Percentiles rank a stretch among this genome's conserved stretches.
phyloP scores from a whole-genome alignment of 495 filamentous ascomycete species.

The Podospora appendiculata region DNA sequence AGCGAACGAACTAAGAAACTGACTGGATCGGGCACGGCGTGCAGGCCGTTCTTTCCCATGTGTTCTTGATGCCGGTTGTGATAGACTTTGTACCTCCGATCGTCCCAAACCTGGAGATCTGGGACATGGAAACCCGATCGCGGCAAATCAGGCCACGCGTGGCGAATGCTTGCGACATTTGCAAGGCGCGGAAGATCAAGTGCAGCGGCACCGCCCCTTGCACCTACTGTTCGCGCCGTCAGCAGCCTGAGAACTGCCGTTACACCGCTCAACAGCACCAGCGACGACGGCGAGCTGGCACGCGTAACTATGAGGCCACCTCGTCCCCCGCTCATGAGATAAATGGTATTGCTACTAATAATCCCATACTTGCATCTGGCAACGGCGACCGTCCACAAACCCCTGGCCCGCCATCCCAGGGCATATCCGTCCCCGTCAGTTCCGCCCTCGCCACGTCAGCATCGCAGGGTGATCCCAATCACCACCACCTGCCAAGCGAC shows the following conservation, averaged over 20 bases:
- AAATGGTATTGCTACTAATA: too few relatives aligned
- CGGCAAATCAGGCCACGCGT: constrained; percentile 22
- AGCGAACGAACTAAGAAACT: too few relatives aligned
- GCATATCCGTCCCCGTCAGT: not conserved
- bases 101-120: not conserved
- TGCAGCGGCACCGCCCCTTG: constrained; percentile 31
- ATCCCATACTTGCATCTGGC: too few relatives aligned
- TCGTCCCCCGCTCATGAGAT: not conserved
- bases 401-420: not conserved
- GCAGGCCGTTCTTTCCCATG: too few relatives aligned
- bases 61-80: too few relatives aligned
- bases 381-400: too few relatives aligned
- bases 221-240: constrained; percentile 21
- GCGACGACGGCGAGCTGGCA: not conserved
- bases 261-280: constrained; percentile 18
- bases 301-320: not conserved
- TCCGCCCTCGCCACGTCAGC: not conserved
- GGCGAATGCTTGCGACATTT: constrained; percentile 37
- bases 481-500: not conserved
- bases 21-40: too few relatives aligned
- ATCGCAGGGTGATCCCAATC: not conserved
- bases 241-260: constrained; percentile 17
- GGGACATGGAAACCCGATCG: constrained; percentile 18
- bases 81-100: too few relatives aligned
- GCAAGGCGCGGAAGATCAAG: constrained; percentile 38